Evolutionary conservation across 1,284 basidiomycete species (phyloP).

Genomic region (Trichosporon faecale): DNA sequence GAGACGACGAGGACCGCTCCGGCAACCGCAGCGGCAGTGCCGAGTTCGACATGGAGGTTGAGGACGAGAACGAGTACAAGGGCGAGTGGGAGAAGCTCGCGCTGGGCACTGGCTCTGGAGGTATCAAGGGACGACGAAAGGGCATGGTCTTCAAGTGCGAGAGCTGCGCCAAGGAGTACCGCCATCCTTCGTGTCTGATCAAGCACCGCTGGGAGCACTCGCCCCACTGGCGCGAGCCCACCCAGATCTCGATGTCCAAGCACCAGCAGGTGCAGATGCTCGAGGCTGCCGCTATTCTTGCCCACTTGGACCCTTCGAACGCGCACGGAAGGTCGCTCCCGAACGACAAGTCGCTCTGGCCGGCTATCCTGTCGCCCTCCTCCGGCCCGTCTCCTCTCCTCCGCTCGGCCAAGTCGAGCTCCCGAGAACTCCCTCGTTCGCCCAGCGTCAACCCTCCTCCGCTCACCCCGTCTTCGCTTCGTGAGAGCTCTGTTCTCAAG

Average conservation of each 20-base stretch:
- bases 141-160: slow-evolving; percentile 87
- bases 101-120: slow-evolving; percentile 50
- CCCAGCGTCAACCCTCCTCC: slow-evolving; percentile 36
- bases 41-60: slow-evolving; percentile 43
- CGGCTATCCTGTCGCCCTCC: slow-evolving; percentile 56
- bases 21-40: slow-evolving; percentile 28
- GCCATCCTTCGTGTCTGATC: slow-evolving; percentile 89
- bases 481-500: slow-evolving; percentile 32
- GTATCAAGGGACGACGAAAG: slow-evolving; percentile 60
- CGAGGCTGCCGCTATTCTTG: slow-evolving; percentile 93
- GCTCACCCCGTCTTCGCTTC: slow-evolving; percentile 43
- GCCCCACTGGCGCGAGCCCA: slow-evolving; percentile 94
- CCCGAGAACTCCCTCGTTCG: slow-evolving; percentile 44
- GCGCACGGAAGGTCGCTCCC: slow-evolving; percentile 72
- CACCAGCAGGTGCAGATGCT: slow-evolving; percentile 97
- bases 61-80: slow-evolving; percentile 23
- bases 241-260: slow-evolving; percentile 89
- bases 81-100: slow-evolving; percentile 40
- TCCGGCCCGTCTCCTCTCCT: slow-evolving; percentile 37
- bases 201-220: slow-evolving; percentile 98
- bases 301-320: slow-evolving; percentile 64
- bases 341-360: slow-evolving; percentile 78
- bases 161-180: slow-evolving; percentile 88
- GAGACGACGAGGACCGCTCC: slow-evolving; percentile 27
- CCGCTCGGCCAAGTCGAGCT: slow-evolving; percentile 33